Evolutionary conservation across 1,284 basidiomycete genomes (phyloP), one percentile per base, ranked within the genome.

Genomic region (Ceratobasidium sp.): DNA sequence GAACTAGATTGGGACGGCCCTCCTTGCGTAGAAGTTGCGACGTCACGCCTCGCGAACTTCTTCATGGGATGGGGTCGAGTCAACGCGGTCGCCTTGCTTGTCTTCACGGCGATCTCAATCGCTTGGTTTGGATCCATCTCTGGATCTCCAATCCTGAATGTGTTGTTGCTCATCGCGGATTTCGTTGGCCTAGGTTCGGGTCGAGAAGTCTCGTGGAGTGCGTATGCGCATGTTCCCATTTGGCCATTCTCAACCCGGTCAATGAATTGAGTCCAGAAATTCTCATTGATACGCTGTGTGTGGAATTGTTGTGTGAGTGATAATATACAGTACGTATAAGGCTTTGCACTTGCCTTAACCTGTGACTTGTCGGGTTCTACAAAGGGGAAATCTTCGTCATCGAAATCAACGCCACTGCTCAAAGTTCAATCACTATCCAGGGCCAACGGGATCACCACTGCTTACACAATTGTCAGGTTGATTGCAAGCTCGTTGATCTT

Each of bases 41-140:
- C 34, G 2, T 76, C 77, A 0, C 77, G 74, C 72, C 85, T 79
- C 57, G 84, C 85, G 75, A 92, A 93, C 76, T 91, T 92, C 78
- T 92, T 93, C 85, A 91, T 89, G n/a, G 87, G 79, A 70, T 92
- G 90, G 0, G 93, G 89, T 20, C 87, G 82, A 1, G 85, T 85
- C 34, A 87, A 76, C 31, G 90, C 86, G 0, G 94, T 96, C 71
- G 89, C 91, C 79, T 98, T 98, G 75, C 87, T 90, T 42, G 89
- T 84, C 75, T 89, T 89, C 75, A 98, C 84, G 1, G 82, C 79
- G 68, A 98, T 85, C 74, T 88, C 87, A 54, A 97, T 80, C 0
- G 92, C 88, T 75, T 92, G 86, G 1, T 87, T 86, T 1, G 85
- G 79, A 38, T 85, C 81, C 1, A 83, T 80, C 7, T 88, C 86